A percentile compares a stretch with the other conserved stretches of the same genome.
phyloP scores from a whole-genome alignment of 192 early-diverging fungal genomes.

The Podila horticola region DNA sequence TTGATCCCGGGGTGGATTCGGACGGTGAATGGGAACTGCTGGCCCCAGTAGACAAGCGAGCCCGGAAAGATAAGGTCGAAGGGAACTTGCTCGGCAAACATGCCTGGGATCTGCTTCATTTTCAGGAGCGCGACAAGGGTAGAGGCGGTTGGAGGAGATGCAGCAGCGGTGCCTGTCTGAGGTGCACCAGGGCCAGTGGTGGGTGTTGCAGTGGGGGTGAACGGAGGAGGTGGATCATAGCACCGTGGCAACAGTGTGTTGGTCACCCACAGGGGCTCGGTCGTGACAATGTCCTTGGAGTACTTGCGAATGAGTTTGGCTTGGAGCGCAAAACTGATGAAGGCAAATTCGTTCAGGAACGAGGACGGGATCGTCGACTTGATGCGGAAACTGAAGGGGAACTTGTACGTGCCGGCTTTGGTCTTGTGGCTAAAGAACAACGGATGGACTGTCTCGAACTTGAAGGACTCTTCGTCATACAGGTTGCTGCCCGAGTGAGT shows the following conservation, averaged over 20 bases:
- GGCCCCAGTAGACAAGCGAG: no score
- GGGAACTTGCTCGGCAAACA: no score
- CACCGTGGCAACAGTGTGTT: constrained; percentile 9
- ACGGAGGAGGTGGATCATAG: background rate
- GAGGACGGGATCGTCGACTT: constrained; percentile 9
- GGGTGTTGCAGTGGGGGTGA: no score
- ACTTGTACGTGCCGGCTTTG: background rate
- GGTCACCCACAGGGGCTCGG: constrained; percentile 9
- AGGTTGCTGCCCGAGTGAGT: background rate
- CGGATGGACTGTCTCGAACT: background rate
- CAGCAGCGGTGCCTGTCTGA: background rate
- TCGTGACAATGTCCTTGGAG: constrained; percentile 5
- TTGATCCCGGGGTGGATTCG: no score
- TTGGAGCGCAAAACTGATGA: constrained; percentile 8
- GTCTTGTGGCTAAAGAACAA: background rate
- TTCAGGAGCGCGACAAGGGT: constrained; percentile 20
- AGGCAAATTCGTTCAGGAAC: background rate
- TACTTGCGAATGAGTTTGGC: constrained; percentile 13
- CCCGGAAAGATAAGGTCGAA: no score
- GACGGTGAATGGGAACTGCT: no score
- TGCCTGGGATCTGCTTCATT: constrained; percentile 17
- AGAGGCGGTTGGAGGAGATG: constrained; percentile 10
- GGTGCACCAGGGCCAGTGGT: no score
- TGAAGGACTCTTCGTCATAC: background rate
- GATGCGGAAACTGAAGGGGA: constrained; percentile 1